A percentile compares a stretch with the other conserved stretches of the same genome.
These are phyloP conservation scores for Aegle marmelos DNA, from an alignment of 345 rosid species.

Conservation along the genomic window DNA sequence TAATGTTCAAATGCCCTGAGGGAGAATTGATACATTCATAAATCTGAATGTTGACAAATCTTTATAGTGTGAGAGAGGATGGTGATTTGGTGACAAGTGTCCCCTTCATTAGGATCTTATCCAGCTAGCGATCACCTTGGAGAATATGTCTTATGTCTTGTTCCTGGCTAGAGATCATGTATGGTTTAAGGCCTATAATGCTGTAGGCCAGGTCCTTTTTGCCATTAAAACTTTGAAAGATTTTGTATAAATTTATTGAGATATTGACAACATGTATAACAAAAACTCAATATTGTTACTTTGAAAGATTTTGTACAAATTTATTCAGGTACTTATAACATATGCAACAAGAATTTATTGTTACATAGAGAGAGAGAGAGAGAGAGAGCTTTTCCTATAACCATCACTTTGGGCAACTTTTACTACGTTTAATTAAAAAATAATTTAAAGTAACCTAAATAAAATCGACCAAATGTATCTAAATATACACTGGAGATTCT, in stretches of 20 bases:
- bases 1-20: neutral
- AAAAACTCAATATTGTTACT: too few relatives aligned
- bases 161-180: neutral
- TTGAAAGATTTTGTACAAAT: too few relatives aligned
- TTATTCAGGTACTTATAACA: too few relatives aligned
- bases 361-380: too few relatives aligned
- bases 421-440: too few relatives aligned
- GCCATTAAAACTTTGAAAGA: neutral
- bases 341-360: too few relatives aligned
- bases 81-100: neutral
- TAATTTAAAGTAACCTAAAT: too few relatives aligned
- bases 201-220: neutral
- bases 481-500: neutral
- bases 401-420: too few relatives aligned
- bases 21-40: neutral
- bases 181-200: neutral
- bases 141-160: neutral
- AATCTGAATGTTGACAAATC: neutral
- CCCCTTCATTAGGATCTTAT: neutral
- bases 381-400: too few relatives aligned
- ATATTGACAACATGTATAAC: too few relatives aligned
- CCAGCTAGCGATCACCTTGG: neutral
- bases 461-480: neutral
- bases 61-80: neutral
- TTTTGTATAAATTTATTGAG: too few relatives aligned